Evolutionary conservation across 352 stramenopile genomes (phyloP).

Genomic region (Globisporangium heterothallicum): DNA sequence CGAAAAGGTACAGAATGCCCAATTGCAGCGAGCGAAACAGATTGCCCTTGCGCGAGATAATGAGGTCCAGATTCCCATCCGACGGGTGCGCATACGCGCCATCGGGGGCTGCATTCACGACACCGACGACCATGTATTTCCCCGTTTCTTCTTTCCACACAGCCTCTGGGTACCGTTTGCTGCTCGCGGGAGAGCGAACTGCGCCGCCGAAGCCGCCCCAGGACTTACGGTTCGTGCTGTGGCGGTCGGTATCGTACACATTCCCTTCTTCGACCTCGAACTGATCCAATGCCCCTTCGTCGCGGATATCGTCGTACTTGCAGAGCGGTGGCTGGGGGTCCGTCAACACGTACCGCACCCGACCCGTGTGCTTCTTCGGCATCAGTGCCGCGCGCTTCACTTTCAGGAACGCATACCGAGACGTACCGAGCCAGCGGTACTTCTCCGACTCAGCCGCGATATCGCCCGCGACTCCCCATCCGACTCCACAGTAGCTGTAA

Average conservation of each 20-base stretch:
- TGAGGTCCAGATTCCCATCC: conserved; percentile 73
- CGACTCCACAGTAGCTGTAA: conserved; percentile 80
- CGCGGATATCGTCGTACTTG: conserved; percentile 71
- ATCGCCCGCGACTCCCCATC: conserved; percentile 70
- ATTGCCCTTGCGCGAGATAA: conserved; percentile 65
- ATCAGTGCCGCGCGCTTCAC: conserved; percentile 54
- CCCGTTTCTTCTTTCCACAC: conserved; percentile 62
- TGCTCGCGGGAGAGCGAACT: conserved; percentile 57
- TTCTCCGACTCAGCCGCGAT: conserved; percentile 73
- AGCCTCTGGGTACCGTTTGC: conserved; percentile 48
- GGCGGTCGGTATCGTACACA: conserved; percentile 58
- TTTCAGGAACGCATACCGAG: conserved; percentile 75
- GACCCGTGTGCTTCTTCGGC: conserved; percentile 61
- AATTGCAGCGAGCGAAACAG: conserved; percentile 41
- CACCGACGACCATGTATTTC: conserved; percentile 62
- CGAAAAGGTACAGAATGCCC: conserved; percentile 58
- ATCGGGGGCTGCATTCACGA: conserved; percentile 68
- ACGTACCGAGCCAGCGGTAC: conserved; percentile 75
- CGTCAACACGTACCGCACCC: conserved; percentile 61
- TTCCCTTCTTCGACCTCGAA: conserved; percentile 81
- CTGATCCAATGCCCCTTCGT: conserved; percentile 70
- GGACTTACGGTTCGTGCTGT: conserved; percentile 48
- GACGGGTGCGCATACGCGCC: conserved; percentile 69
- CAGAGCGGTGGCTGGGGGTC: conserved; percentile 56
- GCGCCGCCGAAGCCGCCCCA: conserved; percentile 50